Evolutionary conservation across 345 rosid genomes (phyloP), one percentile per base, ranked within the genome.

Genomic region (Citrus australasica): DNA sequence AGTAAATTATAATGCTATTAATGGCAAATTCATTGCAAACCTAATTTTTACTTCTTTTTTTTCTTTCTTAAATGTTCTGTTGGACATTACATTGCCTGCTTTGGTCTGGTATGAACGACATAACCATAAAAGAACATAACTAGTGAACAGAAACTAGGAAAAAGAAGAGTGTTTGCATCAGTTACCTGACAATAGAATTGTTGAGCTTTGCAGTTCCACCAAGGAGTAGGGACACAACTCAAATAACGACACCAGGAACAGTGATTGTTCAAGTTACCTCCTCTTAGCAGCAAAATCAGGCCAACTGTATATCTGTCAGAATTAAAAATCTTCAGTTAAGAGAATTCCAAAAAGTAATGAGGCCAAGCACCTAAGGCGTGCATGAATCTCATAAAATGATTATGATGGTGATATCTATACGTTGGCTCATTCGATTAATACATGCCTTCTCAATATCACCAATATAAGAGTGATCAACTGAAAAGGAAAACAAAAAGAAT

Each of bases 201-300:
- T 11, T 66, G 80, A 25, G 85, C 73, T 67, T 85, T 90, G 91
- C 99, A 94, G 82, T 84, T 90, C 98, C 99, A 92, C 60, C 83
- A 82, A 0, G 93, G 88, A n/a, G 93, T 89, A 21, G 99, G 98
- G 66, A 96, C 78, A 51, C 99, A 97, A 64, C 90, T 92, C 83
- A 97, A 78, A 70, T 91, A 89, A 82, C 89, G 98, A 78, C 98
- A 97, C 98, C 98, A 93, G 1, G 93, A 85, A 87, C 98, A 97
- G 62, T 86, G 86, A 35, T 90, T 82, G 59, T 90, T 97, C 81
- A 92, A 78, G 85, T 93, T 84, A 53, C 74, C 84, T 22, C 96
- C 98, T 65, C 72, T 85, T 69, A 89, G 84, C 79, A 97, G 92
- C 84, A 88, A 81, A 61, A 92, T 81, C 77, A 93, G 83, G 56